phyloP scores from a whole-genome alignment of 2,329 filamentous ascomycete species.

The Paecilomyces sp. region DNA sequence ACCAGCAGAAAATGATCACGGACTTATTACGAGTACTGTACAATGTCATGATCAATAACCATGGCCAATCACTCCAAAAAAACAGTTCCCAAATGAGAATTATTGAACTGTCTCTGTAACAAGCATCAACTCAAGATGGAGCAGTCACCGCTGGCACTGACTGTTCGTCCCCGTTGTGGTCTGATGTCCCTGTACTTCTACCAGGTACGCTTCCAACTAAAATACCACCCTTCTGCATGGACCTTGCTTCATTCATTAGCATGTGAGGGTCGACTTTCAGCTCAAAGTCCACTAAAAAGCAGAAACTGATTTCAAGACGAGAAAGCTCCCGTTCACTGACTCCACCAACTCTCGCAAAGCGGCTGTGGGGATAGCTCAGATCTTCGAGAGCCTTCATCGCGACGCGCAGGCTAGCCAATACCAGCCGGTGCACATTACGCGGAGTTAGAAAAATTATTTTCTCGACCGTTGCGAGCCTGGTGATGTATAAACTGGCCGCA shows the following conservation, averaged over 20 bases:
- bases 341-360: conserved; percentile 80
- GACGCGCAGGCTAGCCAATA: conserved; percentile 76
- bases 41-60: background rate
- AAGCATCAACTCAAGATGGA: background rate
- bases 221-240: conserved; percentile 17
- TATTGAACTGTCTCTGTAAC: background rate
- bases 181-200: background rate
- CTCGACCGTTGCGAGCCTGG: conserved; percentile 70
- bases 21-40: background rate
- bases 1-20: background rate
- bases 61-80: background rate
- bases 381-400: conserved; percentile 96
- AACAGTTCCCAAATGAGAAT: background rate
- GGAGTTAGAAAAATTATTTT: conserved; percentile 71
- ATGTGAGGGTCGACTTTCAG: conserved; percentile 56
- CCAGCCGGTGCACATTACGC: conserved; percentile 77
- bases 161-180: background rate
- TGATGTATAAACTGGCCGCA: conserved; percentile 79
- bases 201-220: background rate
- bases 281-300: conserved; percentile 79
- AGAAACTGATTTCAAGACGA: conserved; percentile 81
- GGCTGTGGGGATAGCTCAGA: conserved; percentile 74
- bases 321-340: conserved; percentile 76
- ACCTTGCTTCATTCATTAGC: conserved; percentile 45
- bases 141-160: conserved; percentile 1